A percentile compares a stretch with the other conserved stretches of the same genome.
phyloP scores from a whole-genome alignment of 768 basidiomycete species.

The Leccinellum albellum region DNA sequence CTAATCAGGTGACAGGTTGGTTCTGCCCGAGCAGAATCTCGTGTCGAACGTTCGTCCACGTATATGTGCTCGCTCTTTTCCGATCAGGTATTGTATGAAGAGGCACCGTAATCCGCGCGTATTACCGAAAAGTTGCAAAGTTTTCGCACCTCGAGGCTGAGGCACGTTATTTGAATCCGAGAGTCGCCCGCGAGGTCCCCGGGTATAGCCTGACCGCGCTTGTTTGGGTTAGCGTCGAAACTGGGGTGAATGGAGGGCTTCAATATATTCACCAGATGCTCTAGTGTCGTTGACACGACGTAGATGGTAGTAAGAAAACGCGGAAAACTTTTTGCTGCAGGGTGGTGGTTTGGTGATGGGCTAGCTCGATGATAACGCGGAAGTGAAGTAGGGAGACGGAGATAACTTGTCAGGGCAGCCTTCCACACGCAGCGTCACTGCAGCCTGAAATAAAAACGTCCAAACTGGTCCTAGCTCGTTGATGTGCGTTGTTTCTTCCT shows the following conservation, averaged over 20 bases:
- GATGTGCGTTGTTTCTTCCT: constrained; percentile 6
- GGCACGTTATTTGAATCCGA: not conserved
- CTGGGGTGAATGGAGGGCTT: not conserved
- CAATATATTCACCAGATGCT: not conserved
- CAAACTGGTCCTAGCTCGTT: constrained; percentile 9
- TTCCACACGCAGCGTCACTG: constrained; percentile 7
- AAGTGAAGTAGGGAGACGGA: constrained; percentile 19
- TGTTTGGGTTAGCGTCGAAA: not conserved
- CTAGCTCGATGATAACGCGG: constrained; percentile 8
- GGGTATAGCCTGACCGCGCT: not conserved
- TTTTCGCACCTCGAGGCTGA: constrained; percentile 9
- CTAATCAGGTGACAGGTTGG: constrained; percentile 3
- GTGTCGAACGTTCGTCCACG: constrained; percentile 1
- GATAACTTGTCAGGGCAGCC: constrained; percentile 17
- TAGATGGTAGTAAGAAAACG: not conserved
- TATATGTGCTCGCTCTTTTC: not conserved
- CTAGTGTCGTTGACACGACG: not conserved
- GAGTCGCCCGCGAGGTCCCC: not conserved
- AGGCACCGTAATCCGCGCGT: constrained; percentile 3
- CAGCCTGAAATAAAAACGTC: not conserved
- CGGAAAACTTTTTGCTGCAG: not conserved
- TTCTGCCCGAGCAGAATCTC: not conserved
- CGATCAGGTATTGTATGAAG: constrained; percentile 7
- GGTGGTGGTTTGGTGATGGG: not conserved
- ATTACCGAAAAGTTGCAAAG: constrained; percentile 6